A percentile compares a stretch with the other conserved stretches of the same genome.
phyloP scores from a whole-genome alignment of 1,284 basidiomycete genomes.

The Paramarasmius palmivorus region DNA sequence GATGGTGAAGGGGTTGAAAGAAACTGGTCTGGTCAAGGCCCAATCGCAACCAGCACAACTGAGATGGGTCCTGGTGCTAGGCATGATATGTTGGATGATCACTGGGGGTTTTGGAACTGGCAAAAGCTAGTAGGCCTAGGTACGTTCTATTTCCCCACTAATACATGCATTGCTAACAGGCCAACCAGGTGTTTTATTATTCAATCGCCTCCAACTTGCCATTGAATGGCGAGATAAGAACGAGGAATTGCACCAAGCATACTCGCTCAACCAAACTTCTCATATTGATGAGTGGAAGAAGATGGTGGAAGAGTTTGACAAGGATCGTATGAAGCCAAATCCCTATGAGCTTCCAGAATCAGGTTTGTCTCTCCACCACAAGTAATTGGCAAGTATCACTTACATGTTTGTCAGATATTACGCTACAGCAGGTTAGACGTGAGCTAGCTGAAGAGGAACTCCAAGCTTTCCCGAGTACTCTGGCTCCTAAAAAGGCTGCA shows the following conservation, averaged over 20 bases:
- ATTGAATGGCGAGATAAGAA: neutral
- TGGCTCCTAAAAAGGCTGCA: neutral
- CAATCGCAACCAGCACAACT: constrained; percentile 18
- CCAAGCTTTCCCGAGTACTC: neutral
- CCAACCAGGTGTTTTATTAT: neutral
- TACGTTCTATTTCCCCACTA: no score
- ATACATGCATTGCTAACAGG: no score
- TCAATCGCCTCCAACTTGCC: neutral
- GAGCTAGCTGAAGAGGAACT: constrained; percentile 17
- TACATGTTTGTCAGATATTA: constrained; percentile 6
- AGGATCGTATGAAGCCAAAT: no score
- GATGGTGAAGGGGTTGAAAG: constrained; percentile 32
- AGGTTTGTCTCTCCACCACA: neutral
- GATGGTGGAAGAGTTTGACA: no score
- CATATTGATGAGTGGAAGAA: no score
- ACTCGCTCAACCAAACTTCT: no score
- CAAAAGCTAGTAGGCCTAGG: constrained; percentile 18
- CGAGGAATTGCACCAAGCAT: no score
- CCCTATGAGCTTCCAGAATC: neutral
- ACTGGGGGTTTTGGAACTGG: constrained; percentile 30
- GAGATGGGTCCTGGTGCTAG: constrained; percentile 27
- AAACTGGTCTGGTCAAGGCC: constrained; percentile 12
- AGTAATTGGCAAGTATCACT: neutral
- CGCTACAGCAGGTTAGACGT: constrained; percentile 12
- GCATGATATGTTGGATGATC: constrained; percentile 28